Conservation (phyloP, 2,329 filamentous ascomycete species). For the Alternaria longipes region DNA sequence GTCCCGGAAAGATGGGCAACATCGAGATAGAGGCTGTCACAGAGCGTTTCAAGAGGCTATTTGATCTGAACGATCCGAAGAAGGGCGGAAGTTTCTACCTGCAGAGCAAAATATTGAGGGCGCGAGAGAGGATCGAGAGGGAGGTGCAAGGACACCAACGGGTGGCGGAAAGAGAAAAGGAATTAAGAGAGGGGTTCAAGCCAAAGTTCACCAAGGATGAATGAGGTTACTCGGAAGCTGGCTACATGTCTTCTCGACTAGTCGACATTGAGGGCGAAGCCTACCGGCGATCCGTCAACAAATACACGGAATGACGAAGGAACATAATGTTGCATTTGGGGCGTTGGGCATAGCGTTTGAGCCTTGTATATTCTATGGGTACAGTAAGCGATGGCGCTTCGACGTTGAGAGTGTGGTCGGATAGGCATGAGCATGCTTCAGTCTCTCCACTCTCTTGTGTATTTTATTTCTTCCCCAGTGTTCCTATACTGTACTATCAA, state of each 20-base stretch:
- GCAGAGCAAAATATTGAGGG: conserved; percentile 94
- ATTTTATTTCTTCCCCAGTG: conserved; percentile 14
- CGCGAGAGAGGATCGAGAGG: conserved; percentile 89
- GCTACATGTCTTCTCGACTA: too few species aligned
- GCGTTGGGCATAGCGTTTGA: conserved; percentile 38
- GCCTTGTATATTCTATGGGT: conserved; percentile 14
- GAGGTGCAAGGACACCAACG: conserved; percentile 79
- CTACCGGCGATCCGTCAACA: too few species aligned
- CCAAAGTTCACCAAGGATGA: conserved; percentile 91
- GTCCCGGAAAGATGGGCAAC: conserved; percentile 81
- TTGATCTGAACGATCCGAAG: conserved; percentile 92
- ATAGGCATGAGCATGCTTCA: conserved; percentile 13
- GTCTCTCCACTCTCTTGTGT: conserved; percentile 26
- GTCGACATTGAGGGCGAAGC: too few species aligned
- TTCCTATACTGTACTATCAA: conserved; percentile 31
- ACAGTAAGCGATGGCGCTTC: conserved; percentile 18
- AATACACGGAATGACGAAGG: background rate
- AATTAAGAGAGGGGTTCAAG: conserved; percentile 86
- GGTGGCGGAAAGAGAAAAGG: conserved; percentile 76
- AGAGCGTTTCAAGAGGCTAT: conserved; percentile 90
- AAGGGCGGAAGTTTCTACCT: conserved; percentile 98
- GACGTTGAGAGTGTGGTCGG: conserved; percentile 6
- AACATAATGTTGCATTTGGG: conserved; percentile 27
- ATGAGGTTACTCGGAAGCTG: conserved; percentile 28
- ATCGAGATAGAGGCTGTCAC: conserved; percentile 81